Conservation (phyloP, 495 filamentous ascomycete species). For the Annulohypoxylon maeteangense region DNA sequence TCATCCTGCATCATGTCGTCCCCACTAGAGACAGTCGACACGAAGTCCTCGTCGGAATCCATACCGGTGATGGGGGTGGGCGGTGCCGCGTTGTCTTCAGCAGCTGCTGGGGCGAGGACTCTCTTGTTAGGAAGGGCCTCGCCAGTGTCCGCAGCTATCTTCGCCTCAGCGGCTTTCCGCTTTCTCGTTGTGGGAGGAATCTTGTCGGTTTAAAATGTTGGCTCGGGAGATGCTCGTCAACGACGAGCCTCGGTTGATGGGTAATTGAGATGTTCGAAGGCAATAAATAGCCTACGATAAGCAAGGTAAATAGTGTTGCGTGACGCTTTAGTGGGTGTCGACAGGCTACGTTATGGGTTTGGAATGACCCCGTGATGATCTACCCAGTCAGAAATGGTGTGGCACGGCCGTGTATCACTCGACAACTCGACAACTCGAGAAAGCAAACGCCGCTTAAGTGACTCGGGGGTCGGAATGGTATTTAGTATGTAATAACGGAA, state of each 20-base stretch:
- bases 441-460: constrained; percentile 1
- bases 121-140: constrained; percentile 59
- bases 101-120: constrained; percentile 62
- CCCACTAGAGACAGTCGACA: constrained; percentile 83
- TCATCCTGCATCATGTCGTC: constrained; percentile 79
- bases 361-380: constrained; percentile 1
- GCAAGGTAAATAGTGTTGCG: not conserved
- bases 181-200: constrained; percentile 79
- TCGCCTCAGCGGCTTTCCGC: constrained; percentile 89
- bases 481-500: not conserved
- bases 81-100: constrained; percentile 57
- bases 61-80: constrained; percentile 79
- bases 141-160: constrained; percentile 59
- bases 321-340: not conserved
- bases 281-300: constrained; percentile 4
- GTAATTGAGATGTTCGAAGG: not conserved
- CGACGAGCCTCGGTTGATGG: constrained; percentile 32
- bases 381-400: not conserved
- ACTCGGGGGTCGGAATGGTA: not conserved
- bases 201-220: constrained; percentile 54
- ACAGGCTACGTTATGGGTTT: not conserved
- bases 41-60: constrained; percentile 98
- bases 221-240: constrained; percentile 36
- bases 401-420: not conserved
- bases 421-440: not conserved